These are phyloP conservation scores for Penicillium rolfsii DNA, from an alignment of 2,329 filamentous ascomycete species.

Conservation along the genomic window DNA sequence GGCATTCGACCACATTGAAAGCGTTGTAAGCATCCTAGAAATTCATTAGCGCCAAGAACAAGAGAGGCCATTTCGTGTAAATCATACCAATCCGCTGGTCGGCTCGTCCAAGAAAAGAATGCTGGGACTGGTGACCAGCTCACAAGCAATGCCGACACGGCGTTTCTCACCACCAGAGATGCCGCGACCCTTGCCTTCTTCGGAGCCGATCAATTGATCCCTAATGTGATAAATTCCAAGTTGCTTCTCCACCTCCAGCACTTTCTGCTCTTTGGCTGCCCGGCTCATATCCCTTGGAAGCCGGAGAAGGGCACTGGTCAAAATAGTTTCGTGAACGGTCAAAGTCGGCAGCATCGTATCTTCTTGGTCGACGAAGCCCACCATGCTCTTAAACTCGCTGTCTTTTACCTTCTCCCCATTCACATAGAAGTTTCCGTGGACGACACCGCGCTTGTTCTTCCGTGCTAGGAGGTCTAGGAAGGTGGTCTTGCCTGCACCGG, in stretches of 20 bases:
- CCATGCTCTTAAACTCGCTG: slow-evolving; percentile 83
- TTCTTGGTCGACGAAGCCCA: slow-evolving; percentile 97
- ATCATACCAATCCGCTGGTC: slow-evolving; percentile 74
- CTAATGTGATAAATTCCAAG: slow-evolving; percentile 93
- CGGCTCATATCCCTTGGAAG: slow-evolving; percentile 91
- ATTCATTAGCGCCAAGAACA: slow-evolving; percentile 12
- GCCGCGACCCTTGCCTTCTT: slow-evolving; percentile 89
- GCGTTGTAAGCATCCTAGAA: slow-evolving; percentile 86
- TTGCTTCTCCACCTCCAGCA: slow-evolving; percentile 91
- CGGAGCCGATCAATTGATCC: slow-evolving; percentile 92
- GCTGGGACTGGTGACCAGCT: slow-evolving; percentile 94
- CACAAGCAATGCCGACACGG: slow-evolving; percentile 94
- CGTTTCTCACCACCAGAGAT: slow-evolving; percentile 98
- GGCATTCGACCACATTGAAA: slow-evolving; percentile 95
- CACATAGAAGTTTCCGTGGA: slow-evolving; percentile 81
- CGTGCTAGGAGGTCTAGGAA: slow-evolving; percentile 94
- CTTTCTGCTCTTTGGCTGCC: slow-evolving; percentile 84
- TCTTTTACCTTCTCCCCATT: slow-evolving; percentile 90
- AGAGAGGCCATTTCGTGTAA: not conserved
- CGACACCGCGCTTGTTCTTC: slow-evolving; percentile 89
- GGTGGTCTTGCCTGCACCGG: slow-evolving; percentile 94
- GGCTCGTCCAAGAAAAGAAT: slow-evolving; percentile 97
- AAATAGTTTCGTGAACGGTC: slow-evolving; percentile 96
- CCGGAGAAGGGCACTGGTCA: slow-evolving; percentile 88
- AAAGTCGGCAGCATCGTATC: slow-evolving; percentile 95